Evolutionary conservation across 345 rosid genomes (phyloP).

Genomic region (Lenwebbia sp.): DNA sequence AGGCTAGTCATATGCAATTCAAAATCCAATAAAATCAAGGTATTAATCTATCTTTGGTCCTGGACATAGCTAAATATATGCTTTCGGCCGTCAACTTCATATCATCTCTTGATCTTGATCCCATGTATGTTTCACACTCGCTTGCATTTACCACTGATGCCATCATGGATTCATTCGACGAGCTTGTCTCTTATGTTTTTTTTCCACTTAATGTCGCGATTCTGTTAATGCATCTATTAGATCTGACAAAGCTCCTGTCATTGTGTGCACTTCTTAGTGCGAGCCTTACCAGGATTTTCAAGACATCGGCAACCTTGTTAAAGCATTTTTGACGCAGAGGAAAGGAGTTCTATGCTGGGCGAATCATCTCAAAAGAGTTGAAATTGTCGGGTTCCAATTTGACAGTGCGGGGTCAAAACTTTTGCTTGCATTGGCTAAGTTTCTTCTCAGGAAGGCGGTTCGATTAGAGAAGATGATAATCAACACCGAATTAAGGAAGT

Average conservation of each 20-base stretch:
- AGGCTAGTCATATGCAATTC: no score
- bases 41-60: no score
- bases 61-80: no score
- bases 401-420: neutral
- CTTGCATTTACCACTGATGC: no score
- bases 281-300: neutral
- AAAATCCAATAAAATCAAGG: no score
- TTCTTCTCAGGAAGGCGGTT: neutral
- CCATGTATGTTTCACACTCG: no score
- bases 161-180: no score
- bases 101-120: no score
- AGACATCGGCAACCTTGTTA: neutral
- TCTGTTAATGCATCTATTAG: neutral
- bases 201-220: neutral
- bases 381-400: neutral
- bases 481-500: neutral
- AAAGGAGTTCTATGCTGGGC: neutral
- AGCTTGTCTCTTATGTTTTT: neutral
- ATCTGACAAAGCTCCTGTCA: neutral
- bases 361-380: neutral
- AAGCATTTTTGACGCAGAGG: neutral
- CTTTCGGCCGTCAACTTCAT: no score
- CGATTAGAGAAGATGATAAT: neutral
- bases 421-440: neutral
- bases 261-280: accelerated